Base-by-base conservation (phyloP, 306 rosid species). In the Adenanthera pavonina region DNA sequence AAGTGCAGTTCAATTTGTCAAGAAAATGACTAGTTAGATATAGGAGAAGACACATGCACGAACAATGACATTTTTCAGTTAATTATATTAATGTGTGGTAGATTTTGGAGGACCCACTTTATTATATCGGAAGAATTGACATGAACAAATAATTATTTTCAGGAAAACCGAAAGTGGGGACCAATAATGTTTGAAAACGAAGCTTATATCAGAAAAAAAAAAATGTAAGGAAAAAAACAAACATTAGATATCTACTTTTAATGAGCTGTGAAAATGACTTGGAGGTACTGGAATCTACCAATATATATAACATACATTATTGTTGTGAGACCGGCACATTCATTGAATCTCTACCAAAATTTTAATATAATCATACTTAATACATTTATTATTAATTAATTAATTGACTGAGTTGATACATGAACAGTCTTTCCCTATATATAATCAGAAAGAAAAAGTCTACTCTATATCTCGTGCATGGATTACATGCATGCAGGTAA, bases 161-260 rank as follows among this genome's bases (percentile, higher is more conserved):
- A n/a, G n/a, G n/a, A n/a, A n/a, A 61, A 54, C 69, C 72, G 82
- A 51, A 25, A 81, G 84, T 74, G 75, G 75, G 75, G 60, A 53
- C n/a, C n/a, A n/a, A 53, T 80, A 81, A 6, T 3, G 75, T 74
- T 65, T 74, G 79, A 74, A 74, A 64, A 73, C 8, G 13, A 53
- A 36, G 79, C 47, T 7, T 60, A 52, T 41, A 74, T 40, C 44
- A 41, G 40, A 38, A 3, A 14, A 74, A 35, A 51, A 80, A 72
- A 73, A n/a, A n/a, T 61, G 67, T 34, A 62, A 64, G 30, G 47
- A 49, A 52, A 49, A 69, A 64, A 35, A 53, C 78, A 43, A 74
- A 19, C 66, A 72, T 80, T 54, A 14, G n/a, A n/a, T n/a, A n/a
- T n/a, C 67, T 43, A 34, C 11, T 47, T 44, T 8, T 53, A 15